phyloP scores from a whole-genome alignment of 176 grass and related monocot genomes.

The Hsuehochloa calcarea region DNA sequence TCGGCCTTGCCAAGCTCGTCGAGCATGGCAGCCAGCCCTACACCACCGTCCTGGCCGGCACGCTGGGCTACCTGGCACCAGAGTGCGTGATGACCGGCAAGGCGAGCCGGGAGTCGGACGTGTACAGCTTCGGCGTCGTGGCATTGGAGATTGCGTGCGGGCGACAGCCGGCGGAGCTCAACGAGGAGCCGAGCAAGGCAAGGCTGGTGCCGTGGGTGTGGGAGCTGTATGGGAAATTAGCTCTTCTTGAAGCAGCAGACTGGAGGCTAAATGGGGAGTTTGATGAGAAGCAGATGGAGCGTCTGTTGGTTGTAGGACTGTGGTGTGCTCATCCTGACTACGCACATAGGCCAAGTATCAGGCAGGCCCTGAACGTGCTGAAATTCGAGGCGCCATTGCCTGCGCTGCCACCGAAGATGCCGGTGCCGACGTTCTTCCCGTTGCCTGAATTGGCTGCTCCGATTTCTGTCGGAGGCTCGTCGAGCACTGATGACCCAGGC shows the following conservation, averaged over 20 bases:
- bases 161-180: conserved; percentile 48
- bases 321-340: conserved; percentile 84
- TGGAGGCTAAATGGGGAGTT: conserved; percentile 45
- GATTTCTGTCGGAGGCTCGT: conserved; percentile 8
- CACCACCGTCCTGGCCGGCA: conserved; percentile 71
- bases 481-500: neutral
- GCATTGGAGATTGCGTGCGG: conserved; percentile 71
- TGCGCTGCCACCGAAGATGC: conserved; percentile 50
- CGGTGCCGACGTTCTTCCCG: conserved; percentile 60
- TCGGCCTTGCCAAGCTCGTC: conserved; percentile 70
- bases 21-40: conserved; percentile 41
- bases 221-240: conserved; percentile 63
- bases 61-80: conserved; percentile 69
- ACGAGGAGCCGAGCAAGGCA: conserved; percentile 36
- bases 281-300: conserved; percentile 61
- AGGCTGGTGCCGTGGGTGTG: conserved; percentile 69
- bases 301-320: conserved; percentile 66
- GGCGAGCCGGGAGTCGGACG: conserved; percentile 60
- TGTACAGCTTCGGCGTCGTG: conserved; percentile 81
- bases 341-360: conserved; percentile 59
- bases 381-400: conserved; percentile 67
- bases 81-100: conserved; percentile 67
- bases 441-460: conserved; percentile 28
- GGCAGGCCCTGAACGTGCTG: conserved; percentile 56
- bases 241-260: conserved; percentile 63